Evolutionary conservation across 768 basidiomycete species (phyloP).

Genomic region (Lentinula detonsa): DNA sequence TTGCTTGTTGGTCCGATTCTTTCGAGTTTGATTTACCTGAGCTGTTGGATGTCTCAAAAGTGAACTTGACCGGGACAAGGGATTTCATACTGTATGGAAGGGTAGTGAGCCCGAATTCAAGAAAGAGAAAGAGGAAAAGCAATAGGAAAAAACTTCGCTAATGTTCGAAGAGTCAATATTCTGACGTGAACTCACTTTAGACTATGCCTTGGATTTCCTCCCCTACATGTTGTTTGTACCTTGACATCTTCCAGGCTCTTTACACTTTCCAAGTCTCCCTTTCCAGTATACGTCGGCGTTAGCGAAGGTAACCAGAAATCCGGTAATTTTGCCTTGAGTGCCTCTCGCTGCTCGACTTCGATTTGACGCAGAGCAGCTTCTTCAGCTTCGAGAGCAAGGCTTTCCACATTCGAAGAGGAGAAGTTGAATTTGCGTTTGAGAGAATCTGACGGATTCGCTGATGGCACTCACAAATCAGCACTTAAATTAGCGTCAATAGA

Average conservation of each 20-base stretch:
- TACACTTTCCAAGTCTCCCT: slow-evolving; percentile 56
- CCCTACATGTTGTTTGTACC: slow-evolving; percentile 84
- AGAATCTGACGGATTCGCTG: neutral
- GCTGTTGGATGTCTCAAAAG: slow-evolving; percentile 31
- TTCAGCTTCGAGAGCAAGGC: slow-evolving; percentile 75
- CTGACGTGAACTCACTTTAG: slow-evolving; percentile 50
- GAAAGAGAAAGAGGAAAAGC: slow-evolving; percentile 2
- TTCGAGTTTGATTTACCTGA: slow-evolving; percentile 27
- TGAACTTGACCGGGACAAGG: slow-evolving; percentile 77
- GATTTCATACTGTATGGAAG: slow-evolving; percentile 60
- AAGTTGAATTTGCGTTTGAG: slow-evolving; percentile 83
- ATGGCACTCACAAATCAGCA: slow-evolving; percentile 36
- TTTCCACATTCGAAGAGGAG: slow-evolving; percentile 64
- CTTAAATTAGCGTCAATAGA: neutral
- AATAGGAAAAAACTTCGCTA: too few species aligned
- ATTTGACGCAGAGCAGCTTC: slow-evolving; percentile 81
- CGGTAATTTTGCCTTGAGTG: slow-evolving; percentile 82
- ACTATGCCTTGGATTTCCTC: slow-evolving; percentile 71
- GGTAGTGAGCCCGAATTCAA: neutral
- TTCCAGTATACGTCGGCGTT: slow-evolving; percentile 73
- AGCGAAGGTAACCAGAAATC: slow-evolving; percentile 97
- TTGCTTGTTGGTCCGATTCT: slow-evolving; percentile 51
- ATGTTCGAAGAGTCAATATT: too few species aligned
- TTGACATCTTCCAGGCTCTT: slow-evolving; percentile 74
- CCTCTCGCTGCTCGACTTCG: slow-evolving; percentile 80